Evolutionary conservation across 768 basidiomycete genomes (phyloP), one percentile per base, ranked within the genome.

Genomic region (Kwoniella pini): DNA sequence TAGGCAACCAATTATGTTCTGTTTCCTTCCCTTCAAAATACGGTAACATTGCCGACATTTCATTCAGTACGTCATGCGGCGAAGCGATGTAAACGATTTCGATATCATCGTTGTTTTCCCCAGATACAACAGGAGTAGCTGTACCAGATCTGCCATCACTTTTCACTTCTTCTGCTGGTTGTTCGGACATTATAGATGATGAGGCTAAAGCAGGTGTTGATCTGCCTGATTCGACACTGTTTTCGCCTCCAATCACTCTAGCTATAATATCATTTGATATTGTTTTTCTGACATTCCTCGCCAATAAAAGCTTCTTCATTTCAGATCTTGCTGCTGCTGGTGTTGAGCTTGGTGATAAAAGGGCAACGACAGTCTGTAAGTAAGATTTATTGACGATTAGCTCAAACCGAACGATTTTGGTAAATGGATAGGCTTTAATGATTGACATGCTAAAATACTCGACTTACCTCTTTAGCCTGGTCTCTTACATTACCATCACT

Each of bases 11-110:
- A 69, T 99, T 99, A 64, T 94, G 90, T 75, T 99, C 95, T 0
- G 89, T 89, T 80, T 99, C 95, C 80, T 85, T 95, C n/a, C 95
- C 96, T 88, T 91, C 90, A 70, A 96, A 98, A 30, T 83, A 80
- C 54, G 88, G 88, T 19, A 82, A 75, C 88, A 97, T 93, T 10
- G 79, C 79, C 4, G 84, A 81, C 74, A 97, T 92, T 74, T 97
- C 92, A 55, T 83, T 83, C 75, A 93, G 91, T 50, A 99, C 77
- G 74, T 99, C 95, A 68, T 84, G 82, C 58, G 83, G 82, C 17
- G 91, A 95, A 1, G 93, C 89, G 51, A 75, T 71, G 49, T 72
- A 71, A 12, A 74, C 70, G 3, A 66, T 54, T n/a, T 69, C 60
- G 12, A 76, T 46, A n/a, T 70, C 71, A n/a, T 70, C 72, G 0